phyloP scores from a whole-genome alignment of 805 yeast species.

The Starmerella ratchasimensis region DNA sequence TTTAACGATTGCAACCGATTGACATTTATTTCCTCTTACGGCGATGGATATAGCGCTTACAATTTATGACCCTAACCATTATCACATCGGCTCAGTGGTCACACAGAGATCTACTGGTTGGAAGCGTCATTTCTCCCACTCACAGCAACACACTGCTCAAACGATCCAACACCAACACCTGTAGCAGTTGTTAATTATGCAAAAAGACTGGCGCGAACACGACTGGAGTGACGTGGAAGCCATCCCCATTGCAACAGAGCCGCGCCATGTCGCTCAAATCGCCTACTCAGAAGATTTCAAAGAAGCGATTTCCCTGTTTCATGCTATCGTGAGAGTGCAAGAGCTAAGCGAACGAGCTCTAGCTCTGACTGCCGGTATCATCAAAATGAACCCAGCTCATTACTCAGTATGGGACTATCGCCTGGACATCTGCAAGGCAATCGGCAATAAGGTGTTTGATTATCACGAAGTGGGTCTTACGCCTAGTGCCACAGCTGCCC shows the following conservation, averaged over 20 bases:
- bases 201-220: slow-evolving; percentile 16
- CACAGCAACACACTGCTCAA: too few relatives aligned
- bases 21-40: too few relatives aligned
- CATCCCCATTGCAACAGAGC: slow-evolving; percentile 22
- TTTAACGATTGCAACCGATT: too few relatives aligned
- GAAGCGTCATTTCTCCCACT: too few relatives aligned
- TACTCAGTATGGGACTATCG: slow-evolving; percentile 68
- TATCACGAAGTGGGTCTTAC: slow-evolving; percentile 16
- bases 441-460: slow-evolving; percentile 26
- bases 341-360: slow-evolving; percentile 65
- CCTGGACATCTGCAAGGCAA: slow-evolving; percentile 21
- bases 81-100: too few relatives aligned
- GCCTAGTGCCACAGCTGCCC: slow-evolving; percentile 20
- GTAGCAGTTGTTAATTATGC: slow-evolving; percentile 2
- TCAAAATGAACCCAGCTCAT: slow-evolving; percentile 69
- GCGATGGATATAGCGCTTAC: too few relatives aligned
- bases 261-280: slow-evolving; percentile 27
- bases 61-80: too few relatives aligned
- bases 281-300: slow-evolving; percentile 59
- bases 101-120: too few relatives aligned
- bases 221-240: slow-evolving; percentile 28
- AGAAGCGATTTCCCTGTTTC: slow-evolving; percentile 43
- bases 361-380: slow-evolving; percentile 47
- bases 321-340: slow-evolving; percentile 42
- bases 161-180: background rate